Base-by-base conservation (phyloP, 164 flowering plant species). In the Cinnamomum micranthum region DNA sequence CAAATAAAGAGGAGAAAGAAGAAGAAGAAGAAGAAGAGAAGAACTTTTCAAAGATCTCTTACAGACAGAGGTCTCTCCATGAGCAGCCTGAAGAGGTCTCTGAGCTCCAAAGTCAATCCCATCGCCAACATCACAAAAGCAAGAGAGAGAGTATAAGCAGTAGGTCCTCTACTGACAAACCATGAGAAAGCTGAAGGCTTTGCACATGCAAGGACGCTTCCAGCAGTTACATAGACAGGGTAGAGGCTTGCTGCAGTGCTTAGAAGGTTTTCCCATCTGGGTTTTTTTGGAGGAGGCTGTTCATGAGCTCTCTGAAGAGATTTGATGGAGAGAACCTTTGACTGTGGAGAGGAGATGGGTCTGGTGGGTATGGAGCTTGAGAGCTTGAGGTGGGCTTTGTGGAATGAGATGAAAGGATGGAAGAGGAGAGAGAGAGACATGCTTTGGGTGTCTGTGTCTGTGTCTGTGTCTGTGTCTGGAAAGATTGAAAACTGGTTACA, bases 91-190 rank as follows among this genome's bases (percentile, higher is more conserved):
- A 87, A 12, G 72, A 91, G 77, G 70, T 92, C 94, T 68, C 75
- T 85, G 58, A 90, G 80, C 87, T 91, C 87, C 84, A 92, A 74
- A 12, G 95, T 90, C 72, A 92, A 76, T 58, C 95, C 97, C 95
- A 92, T 92, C 9, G 89, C 80, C 76, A 92, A 75, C 94, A 92
- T 92, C 9, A 92, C 88, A 41, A 92, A 82, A 59, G 91, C 92
- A 70, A 92, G 92, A 24, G 90, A 75, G 59, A 87, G 72, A 78
- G 88, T 91, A 73, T 89, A 92, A 0, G 94, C 88, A 77, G 77
- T 67, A 0, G 97, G 97, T 6, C 83, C 90, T 73, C 79, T 74
- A 74, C 80, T 31, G 72, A 90, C 95, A 78, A 88, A 87, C 94
- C 93, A 90, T n/a, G 89, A 80, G 76, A 91, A 93, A 65, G 88